Percentiles rank a stretch among this genome's conserved stretches.
Conservation (phyloP, 305 asterid species). For the Coffea humblotiana region DNA sequence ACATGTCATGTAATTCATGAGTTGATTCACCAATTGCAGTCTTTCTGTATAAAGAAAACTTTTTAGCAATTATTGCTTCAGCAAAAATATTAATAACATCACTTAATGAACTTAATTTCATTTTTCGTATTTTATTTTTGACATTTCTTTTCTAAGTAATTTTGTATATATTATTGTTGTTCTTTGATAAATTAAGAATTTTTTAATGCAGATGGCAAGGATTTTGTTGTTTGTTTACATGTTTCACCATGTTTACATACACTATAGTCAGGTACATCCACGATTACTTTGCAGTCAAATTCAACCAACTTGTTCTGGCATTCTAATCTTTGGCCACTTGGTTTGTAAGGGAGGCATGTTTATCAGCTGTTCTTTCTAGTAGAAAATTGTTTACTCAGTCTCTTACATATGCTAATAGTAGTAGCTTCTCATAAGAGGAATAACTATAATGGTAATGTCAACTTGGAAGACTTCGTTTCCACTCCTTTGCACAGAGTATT, state of each 20-base stretch:
- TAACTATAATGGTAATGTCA: background rate
- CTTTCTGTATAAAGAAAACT: background rate
- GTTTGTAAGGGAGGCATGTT: background rate
- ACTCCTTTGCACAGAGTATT: background rate
- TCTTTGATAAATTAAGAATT: slow-evolving; percentile 9
- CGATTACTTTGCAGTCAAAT: background rate
- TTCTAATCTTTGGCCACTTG: background rate
- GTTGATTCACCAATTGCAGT: background rate
- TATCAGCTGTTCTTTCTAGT: background rate
- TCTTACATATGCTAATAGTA: background rate
- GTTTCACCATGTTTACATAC: slow-evolving; percentile 80
- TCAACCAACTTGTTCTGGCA: background rate
- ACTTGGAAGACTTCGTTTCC: background rate
- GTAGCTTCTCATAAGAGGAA: background rate
- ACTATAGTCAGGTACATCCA: slow-evolving; percentile 67
- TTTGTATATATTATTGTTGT: background rate
- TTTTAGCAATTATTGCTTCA: background rate
- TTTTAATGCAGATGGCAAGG: slow-evolving; percentile 85
- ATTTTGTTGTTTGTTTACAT: slow-evolving; percentile 81
- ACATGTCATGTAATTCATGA: background rate
- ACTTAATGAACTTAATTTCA: background rate
- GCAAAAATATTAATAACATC: background rate
- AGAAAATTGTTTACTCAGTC: background rate
- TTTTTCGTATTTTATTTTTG: background rate
- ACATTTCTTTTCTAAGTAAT: background rate